These are phyloP conservation scores for Citeromyces matritensis DNA, from an alignment of 805 yeast genomes.

Conservation along the genomic window DNA sequence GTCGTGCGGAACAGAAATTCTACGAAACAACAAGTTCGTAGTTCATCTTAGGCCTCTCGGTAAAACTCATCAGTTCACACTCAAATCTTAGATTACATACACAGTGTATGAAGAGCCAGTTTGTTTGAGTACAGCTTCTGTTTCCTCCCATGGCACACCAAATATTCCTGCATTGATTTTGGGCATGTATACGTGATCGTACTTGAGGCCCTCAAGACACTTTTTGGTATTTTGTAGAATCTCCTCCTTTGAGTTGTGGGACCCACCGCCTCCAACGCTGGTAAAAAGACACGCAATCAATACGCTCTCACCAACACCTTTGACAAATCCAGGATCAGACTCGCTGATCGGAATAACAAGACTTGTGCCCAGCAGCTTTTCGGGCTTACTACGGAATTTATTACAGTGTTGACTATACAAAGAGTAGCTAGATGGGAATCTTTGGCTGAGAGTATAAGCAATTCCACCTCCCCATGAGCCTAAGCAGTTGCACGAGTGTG, in stretches of 20 bases:
- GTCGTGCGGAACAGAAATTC: no score
- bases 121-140: constrained; percentile 34
- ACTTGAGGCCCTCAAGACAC: constrained; percentile 30
- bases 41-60: no score
- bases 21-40: no score
- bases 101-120: constrained; percentile 23
- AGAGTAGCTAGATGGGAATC: constrained; percentile 42
- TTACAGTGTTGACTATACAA: constrained; percentile 29
- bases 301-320: constrained; percentile 9
- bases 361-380: constrained; percentile 37
- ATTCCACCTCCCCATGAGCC: constrained; percentile 85
- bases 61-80: no score
- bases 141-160: constrained; percentile 62
- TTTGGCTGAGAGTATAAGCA: constrained; percentile 37
- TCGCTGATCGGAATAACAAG: constrained; percentile 21
- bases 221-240: constrained; percentile 34
- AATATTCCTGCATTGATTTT: constrained; percentile 71
- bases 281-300: constrained; percentile 63
- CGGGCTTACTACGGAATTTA: constrained; percentile 7
- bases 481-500: constrained; percentile 68
- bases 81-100: constrained; percentile 27
- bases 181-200: constrained; percentile 41
- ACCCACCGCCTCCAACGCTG: constrained; percentile 36
- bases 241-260: constrained; percentile 16
- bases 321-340: constrained; percentile 16